Evolutionary conservation across 257 asterid genomes (phyloP).

Genomic region (Solanum dulcamara): DNA sequence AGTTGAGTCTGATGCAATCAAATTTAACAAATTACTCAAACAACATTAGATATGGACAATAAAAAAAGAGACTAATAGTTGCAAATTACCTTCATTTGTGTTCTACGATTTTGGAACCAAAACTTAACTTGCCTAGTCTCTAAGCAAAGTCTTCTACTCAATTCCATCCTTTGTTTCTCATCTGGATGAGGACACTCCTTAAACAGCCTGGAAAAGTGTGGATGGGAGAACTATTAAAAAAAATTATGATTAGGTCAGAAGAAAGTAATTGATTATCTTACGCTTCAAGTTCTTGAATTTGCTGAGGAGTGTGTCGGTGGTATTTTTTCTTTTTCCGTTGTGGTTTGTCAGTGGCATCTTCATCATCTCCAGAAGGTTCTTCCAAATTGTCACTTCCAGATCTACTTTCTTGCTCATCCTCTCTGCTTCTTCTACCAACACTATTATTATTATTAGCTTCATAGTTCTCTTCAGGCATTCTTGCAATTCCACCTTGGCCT

Average conservation of each 20-base stretch:
- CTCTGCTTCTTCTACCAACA: conserved; percentile 49
- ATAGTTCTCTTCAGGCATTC: conserved; percentile 29
- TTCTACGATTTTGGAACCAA: conserved; percentile 92
- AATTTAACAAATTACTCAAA: not conserved
- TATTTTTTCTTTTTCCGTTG: conserved; percentile 69
- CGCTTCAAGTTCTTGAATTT: conserved; percentile 92
- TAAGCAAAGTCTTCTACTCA: conserved; percentile 63
- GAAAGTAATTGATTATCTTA: conserved; percentile 1
- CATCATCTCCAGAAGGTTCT: conserved; percentile 72
- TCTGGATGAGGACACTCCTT: conserved; percentile 98
- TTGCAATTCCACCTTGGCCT: conserved; percentile 47
- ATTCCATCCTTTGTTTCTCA: conserved; percentile 86
- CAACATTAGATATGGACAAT: not conserved
- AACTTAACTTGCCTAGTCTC: conserved; percentile 80
- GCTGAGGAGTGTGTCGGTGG: conserved; percentile 98
- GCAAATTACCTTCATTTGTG: conserved; percentile 98
- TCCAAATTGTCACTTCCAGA: conserved; percentile 89
- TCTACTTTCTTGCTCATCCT: conserved; percentile 86
- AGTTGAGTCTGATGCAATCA: conserved; percentile 31
- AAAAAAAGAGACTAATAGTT: too few relatives aligned
- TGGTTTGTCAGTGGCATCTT: conserved; percentile 48
- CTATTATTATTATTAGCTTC: conserved; percentile 19
- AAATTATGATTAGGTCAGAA: not conserved
- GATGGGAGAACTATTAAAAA: not conserved
- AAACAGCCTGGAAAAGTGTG: conserved; percentile 36